Percentiles rank a stretch among this genome's conserved stretches.
These are phyloP conservation scores for Rhododendron kiyosumense DNA, from an alignment of 148 eudicot genomes.

Conservation along the genomic window DNA sequence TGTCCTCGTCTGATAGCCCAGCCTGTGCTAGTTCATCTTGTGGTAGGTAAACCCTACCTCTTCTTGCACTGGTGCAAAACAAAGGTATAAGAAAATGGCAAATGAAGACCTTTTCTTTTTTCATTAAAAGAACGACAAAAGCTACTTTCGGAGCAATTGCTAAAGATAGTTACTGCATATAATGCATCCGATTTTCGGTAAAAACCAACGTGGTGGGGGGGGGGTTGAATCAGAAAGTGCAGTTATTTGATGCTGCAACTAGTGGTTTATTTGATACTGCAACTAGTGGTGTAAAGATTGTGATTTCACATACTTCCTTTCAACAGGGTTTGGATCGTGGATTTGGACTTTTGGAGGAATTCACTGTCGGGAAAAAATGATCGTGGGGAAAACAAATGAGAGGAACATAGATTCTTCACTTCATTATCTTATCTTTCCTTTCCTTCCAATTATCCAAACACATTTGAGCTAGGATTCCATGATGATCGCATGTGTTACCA, in stretches of 20 bases:
- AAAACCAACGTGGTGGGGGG: background rate
- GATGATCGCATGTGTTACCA: background rate
- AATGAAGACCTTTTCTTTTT: background rate
- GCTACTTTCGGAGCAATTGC: background rate
- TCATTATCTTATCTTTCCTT: background rate
- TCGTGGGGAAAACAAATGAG: background rate
- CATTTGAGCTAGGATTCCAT: background rate
- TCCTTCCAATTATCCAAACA: background rate
- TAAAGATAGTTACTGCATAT: background rate
- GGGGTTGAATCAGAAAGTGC: background rate
- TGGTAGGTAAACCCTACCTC: slow-evolving; percentile 90
- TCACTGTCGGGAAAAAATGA: background rate
- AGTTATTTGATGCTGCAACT: background rate
- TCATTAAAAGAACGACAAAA: background rate
- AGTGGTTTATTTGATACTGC: background rate
- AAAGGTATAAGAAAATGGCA: background rate
- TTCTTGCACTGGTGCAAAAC: slow-evolving; percentile 59
- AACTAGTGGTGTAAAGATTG: background rate
- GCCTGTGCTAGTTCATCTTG: slow-evolving; percentile 94
- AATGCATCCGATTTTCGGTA: background rate
- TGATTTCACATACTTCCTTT: background rate
- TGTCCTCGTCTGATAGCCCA: slow-evolving; percentile 93
- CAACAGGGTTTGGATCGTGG: background rate
- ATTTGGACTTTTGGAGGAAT: background rate
- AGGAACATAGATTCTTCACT: background rate